A percentile compares a stretch with the other conserved stretches of the same genome.
Conservation (phyloP, 2,329 filamentous ascomycete species). For the Leptosphaerulina australis region DNA sequence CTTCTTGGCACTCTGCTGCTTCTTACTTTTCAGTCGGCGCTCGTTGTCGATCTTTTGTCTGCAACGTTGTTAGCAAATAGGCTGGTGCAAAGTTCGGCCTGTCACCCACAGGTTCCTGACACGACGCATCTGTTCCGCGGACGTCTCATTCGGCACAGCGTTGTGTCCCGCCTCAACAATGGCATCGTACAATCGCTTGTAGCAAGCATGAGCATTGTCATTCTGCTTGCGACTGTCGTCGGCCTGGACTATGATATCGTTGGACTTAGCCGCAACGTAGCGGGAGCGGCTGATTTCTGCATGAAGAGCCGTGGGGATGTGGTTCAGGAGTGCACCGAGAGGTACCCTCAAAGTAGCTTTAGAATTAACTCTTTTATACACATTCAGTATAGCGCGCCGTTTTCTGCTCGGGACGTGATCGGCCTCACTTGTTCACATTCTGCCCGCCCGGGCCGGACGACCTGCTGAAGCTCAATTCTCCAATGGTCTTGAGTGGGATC, state of each 20-base stretch:
- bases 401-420: conserved; percentile 20
- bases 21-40: conserved; percentile 62
- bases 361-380: conserved; percentile 63
- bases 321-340: conserved; percentile 57
- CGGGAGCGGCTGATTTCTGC: conserved; percentile 58
- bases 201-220: conserved; percentile 65
- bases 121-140: conserved; percentile 59
- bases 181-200: conserved; percentile 61
- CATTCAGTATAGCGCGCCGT: conserved; percentile 47
- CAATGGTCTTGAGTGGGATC: conserved; percentile 60
- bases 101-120: conserved; percentile 60
- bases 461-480: conserved; percentile 66
- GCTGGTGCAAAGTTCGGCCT: conserved; percentile 8
- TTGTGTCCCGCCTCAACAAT: conserved; percentile 58
- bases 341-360: conserved; percentile 68
- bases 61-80: conserved; percentile 28
- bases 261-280: conserved; percentile 60
- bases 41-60: conserved; percentile 65
- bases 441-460: conserved; percentile 70
- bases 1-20: conserved; percentile 67
- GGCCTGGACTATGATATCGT: conserved; percentile 65
- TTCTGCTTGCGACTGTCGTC: conserved; percentile 67
- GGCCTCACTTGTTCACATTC: conserved; percentile 69
- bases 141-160: conserved; percentile 66
- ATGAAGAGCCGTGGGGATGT: conserved; percentile 62